A percentile compares a stretch with the other conserved stretches of the same genome.
Conservation (phyloP, 352 stramenopile species). For the Phytophthora pisi region DNA sequence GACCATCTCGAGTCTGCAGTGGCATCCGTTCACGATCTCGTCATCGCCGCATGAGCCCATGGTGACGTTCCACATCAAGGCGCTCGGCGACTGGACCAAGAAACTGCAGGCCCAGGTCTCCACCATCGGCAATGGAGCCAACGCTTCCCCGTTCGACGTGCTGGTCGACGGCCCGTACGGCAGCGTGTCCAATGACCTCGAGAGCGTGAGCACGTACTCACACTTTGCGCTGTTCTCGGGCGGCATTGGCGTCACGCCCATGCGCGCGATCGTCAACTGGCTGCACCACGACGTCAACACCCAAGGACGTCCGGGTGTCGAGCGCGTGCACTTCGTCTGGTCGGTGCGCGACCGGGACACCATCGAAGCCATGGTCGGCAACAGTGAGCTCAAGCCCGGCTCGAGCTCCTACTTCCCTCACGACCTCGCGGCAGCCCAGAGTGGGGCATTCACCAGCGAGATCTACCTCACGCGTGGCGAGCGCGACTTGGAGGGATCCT, state of each 20-base stretch:
- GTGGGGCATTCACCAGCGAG: constrained; percentile 36
- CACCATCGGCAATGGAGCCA: not conserved
- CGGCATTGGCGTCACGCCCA: constrained; percentile 18
- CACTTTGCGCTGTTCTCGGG: constrained; percentile 20
- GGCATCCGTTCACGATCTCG: constrained; percentile 87
- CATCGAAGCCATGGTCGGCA: constrained; percentile 22
- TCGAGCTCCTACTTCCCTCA: constrained; percentile 29
- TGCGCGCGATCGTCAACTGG: constrained; percentile 24
- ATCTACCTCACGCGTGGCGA: constrained; percentile 40
- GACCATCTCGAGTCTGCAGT: constrained; percentile 55
- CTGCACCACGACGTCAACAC: constrained; percentile 21
- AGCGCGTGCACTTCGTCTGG: constrained; percentile 49
- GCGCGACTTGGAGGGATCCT: constrained; percentile 25
- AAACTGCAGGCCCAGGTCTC: constrained; percentile 29
- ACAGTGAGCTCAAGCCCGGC: constrained; percentile 1
- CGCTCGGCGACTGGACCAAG: constrained; percentile 58
- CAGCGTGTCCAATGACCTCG: constrained; percentile 10
- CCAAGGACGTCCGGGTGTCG: constrained; percentile 11
- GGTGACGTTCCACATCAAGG: constrained; percentile 62
- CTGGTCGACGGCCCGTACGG: constrained; percentile 57
- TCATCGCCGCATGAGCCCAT: constrained; percentile 61
- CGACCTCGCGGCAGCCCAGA: not conserved
- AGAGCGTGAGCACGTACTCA: constrained; percentile 9
- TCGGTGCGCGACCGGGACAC: constrained; percentile 40
- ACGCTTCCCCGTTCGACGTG: constrained; percentile 20